Conservation (phyloP, 2,329 filamentous ascomycete genomes). For the Trichoderma gracile region DNA sequence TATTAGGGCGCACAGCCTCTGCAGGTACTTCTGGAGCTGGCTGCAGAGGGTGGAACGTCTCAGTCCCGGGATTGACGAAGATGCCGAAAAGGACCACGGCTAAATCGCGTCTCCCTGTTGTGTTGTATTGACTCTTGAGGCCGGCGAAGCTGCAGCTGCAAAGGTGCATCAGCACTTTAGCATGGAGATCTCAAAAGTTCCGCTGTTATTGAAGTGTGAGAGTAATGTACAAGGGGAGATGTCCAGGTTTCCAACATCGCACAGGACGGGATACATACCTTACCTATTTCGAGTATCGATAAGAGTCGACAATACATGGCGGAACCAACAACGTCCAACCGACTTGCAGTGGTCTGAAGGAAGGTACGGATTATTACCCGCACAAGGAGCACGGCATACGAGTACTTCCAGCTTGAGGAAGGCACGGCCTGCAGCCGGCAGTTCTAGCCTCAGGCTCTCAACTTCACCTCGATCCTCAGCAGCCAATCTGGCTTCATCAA, state of each 20-base stretch:
- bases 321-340: slow-evolving; percentile 6
- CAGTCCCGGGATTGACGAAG: neutral
- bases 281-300: neutral
- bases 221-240: no score
- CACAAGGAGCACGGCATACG: neutral
- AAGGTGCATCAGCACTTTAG: neutral
- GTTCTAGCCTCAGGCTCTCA: no score
- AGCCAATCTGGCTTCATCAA: neutral
- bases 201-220: no score
- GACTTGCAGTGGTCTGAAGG: slow-evolving; percentile 7
- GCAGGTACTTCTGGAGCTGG: slow-evolving; percentile 6
- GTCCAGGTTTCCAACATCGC: no score
- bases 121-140: neutral
- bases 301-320: neutral
- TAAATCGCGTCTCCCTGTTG: neutral
- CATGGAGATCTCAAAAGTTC: no score
- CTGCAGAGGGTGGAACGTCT: neutral
- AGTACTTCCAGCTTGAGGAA: neutral
- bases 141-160: neutral
- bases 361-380: neutral
- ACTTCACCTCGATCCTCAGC: neutral
- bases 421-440: neutral
- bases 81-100: neutral
- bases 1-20: slow-evolving; percentile 18
- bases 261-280: neutral